Percentiles rank a stretch among this genome's conserved stretches.
phyloP scores from a whole-genome alignment of 2,329 filamentous ascomycete genomes.

The Xylaria digitata region DNA sequence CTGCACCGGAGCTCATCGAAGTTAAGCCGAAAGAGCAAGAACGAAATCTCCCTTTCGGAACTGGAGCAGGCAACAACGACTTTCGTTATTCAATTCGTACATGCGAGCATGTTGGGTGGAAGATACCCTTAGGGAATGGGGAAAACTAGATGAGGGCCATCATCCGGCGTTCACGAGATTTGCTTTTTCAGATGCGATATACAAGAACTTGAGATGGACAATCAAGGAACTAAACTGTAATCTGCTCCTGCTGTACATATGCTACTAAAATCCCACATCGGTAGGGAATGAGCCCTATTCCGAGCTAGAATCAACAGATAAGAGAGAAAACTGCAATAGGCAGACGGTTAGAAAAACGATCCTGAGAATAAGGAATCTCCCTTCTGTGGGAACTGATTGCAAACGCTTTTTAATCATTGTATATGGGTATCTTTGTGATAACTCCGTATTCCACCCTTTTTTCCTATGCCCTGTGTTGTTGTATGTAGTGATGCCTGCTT shows the following conservation, averaged over 20 bases:
- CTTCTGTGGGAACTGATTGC: slow-evolving; percentile 10
- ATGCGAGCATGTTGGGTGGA: slow-evolving; percentile 34
- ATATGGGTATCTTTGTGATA: slow-evolving; percentile 30
- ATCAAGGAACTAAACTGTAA: slow-evolving; percentile 18
- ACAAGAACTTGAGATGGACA: slow-evolving; percentile 1
- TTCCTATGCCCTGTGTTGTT: slow-evolving; percentile 9
- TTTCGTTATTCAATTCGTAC: slow-evolving; percentile 33
- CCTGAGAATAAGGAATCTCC: background rate
- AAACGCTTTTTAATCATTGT: slow-evolving; percentile 16
- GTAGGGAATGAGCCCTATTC: slow-evolving; percentile 6
- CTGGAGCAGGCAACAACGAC: slow-evolving; percentile 29
- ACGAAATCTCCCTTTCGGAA: slow-evolving; percentile 35
- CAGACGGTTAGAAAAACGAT: slow-evolving; percentile 9
- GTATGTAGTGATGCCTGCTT: background rate
- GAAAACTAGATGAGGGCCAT: slow-evolving; percentile 24
- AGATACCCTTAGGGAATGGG: slow-evolving; percentile 35
- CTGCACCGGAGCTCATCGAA: slow-evolving; percentile 4
- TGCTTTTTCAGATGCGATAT: slow-evolving; percentile 21
- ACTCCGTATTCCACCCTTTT: slow-evolving; percentile 21
- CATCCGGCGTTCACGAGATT: slow-evolving; percentile 29
- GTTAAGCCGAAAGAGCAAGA: slow-evolving; percentile 6
- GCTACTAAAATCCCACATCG: background rate
- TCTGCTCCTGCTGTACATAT: slow-evolving; percentile 36
- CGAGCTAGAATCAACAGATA: slow-evolving; percentile 12
- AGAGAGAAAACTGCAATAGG: slow-evolving; percentile 3